Percentiles rank a stretch among this genome's conserved stretches.
Evolutionary conservation across 108 stramenopile genomes (phyloP).

Genomic region (Nitzschia sp.): DNA sequence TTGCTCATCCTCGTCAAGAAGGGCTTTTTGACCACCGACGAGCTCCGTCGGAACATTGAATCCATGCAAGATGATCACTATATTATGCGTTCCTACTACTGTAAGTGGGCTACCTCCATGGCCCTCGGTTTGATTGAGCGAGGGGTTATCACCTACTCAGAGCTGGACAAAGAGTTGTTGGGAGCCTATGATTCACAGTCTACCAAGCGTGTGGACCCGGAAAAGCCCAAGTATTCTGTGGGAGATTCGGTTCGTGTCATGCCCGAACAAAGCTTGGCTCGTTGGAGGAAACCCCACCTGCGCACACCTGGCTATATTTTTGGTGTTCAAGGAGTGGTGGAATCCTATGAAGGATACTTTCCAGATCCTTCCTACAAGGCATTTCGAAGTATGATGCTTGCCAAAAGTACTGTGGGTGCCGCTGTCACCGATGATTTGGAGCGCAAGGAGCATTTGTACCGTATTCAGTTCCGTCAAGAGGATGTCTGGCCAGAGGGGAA

Average conservation of each 20-base stretch:
- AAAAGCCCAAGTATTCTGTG: conserved; percentile 24
- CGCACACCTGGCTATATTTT: conserved; percentile 57
- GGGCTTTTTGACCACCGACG: conserved; percentile 36
- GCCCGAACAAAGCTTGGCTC: conserved; percentile 19
- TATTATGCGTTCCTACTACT: conserved; percentile 41
- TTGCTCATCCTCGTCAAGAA: conserved; percentile 44
- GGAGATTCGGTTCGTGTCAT: conserved; percentile 51
- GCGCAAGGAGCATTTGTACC: conserved; percentile 42
- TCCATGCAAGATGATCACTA: conserved; percentile 41
- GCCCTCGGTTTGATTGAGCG: conserved; percentile 34
- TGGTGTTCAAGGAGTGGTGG: conserved; percentile 44
- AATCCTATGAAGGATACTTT: conserved; percentile 34
- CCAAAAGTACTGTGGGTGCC: too few relatives aligned
- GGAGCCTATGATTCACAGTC: not conserved
- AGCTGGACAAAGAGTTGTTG: conserved; percentile 37
- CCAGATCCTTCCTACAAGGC: conserved; percentile 54
- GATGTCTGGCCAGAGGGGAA: conserved; percentile 30
- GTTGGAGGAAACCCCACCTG: conserved; percentile 55
- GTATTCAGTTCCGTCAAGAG: conserved; percentile 25
- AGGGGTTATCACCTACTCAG: conserved; percentile 30
- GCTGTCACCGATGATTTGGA: too few relatives aligned
- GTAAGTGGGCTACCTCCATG: conserved; percentile 56
- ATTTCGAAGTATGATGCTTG: too few relatives aligned
- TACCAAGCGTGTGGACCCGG: not conserved
- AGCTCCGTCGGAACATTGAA: conserved; percentile 49